Evolutionary conservation across 345 rosid species (phyloP).

Genomic region (Eucalyptus dawsonii): DNA sequence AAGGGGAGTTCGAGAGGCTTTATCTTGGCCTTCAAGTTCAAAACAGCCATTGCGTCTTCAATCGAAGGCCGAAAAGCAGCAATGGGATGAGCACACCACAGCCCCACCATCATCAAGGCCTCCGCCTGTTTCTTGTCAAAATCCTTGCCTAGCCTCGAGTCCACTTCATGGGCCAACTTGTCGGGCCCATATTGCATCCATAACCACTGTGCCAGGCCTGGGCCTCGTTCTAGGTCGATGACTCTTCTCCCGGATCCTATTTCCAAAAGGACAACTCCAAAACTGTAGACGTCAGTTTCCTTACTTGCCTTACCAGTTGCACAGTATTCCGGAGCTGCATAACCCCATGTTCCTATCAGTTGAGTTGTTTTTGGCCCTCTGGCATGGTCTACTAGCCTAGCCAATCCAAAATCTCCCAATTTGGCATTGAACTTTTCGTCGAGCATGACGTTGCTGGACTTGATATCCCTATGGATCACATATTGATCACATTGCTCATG

Average conservation of each 20-base stretch:
- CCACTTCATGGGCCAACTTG: not conserved
- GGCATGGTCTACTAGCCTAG: not conserved
- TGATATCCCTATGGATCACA: too few species aligned
- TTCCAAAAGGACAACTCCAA: not conserved
- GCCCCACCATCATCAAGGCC: not conserved
- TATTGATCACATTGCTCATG: too few species aligned
- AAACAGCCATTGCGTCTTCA: not conserved
- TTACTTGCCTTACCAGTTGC: fast-evolving
- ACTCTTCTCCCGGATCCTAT: not conserved
- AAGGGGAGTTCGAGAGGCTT: not conserved
- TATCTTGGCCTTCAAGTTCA: not conserved
- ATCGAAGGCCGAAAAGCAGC: not conserved
- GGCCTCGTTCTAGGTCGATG: not conserved
- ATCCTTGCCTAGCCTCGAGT: not conserved
- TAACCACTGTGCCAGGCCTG: not conserved
- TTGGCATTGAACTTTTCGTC: too few species aligned
- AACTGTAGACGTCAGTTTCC: not conserved
- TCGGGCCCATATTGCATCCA: not conserved
- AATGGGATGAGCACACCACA: not conserved
- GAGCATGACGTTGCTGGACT: too few species aligned
- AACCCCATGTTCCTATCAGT: not conserved
- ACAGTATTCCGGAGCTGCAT: not conserved
- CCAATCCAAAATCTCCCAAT: too few species aligned
- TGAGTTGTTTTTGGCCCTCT: not conserved
- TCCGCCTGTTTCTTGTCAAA: not conserved